Conservation (phyloP, 345 rosid species). For the Aegle marmelos region DNA sequence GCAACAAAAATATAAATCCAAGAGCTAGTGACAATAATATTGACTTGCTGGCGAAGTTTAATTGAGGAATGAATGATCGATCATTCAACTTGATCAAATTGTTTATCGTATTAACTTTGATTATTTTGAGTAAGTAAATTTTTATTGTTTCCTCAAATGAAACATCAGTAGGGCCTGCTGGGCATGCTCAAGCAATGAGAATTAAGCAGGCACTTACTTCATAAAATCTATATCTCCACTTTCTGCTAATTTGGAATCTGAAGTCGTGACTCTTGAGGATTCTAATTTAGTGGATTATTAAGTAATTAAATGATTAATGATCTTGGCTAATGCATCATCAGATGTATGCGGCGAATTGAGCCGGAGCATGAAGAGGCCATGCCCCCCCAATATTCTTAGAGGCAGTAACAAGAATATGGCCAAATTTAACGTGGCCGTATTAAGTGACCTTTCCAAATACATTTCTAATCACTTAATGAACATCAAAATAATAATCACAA, state of each 20-base stretch:
- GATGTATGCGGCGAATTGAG: conserved; percentile 38
- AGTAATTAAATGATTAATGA: conserved; percentile 3
- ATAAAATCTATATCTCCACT: neutral
- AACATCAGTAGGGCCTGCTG: conserved; percentile 32
- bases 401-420: conserved; percentile 17
- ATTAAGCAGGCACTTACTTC: neutral
- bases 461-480: neutral
- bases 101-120: neutral
- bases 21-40: conserved; percentile 7
- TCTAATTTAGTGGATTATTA: conserved; percentile 20
- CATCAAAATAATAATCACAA: neutral
- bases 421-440: conserved; percentile 1
- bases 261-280: conserved; percentile 27
- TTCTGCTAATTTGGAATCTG: conserved; percentile 18
- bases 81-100: conserved; percentile 1
- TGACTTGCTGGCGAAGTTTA: conserved; percentile 12
- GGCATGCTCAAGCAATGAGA: conserved; percentile 20
- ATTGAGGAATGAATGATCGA: neutral
- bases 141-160: conserved; percentile 30
- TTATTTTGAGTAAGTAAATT: neutral
- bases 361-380: conserved; percentile 15
- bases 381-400: conserved; percentile 44
- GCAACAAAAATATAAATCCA: neutral
- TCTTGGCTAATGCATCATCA: conserved; percentile 8
- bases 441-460: conserved; percentile 1